Evolutionary conservation across 805 yeast species (phyloP), one percentile per base, ranked within the genome.

Genomic region (Candida insectalens): DNA sequence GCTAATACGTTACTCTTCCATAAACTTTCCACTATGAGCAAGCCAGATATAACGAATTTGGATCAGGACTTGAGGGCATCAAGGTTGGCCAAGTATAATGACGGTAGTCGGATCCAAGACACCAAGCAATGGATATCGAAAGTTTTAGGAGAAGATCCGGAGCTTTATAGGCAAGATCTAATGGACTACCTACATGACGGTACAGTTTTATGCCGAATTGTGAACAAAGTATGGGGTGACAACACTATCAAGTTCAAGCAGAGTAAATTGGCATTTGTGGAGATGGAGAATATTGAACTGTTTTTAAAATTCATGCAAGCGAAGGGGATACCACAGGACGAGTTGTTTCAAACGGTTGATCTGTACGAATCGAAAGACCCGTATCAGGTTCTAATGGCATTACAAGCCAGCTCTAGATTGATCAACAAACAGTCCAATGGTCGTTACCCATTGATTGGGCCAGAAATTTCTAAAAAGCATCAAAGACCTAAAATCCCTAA

Each of bases 281-380:
- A 77, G 56, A 84, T 84, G 95, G 95, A 84, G 49, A 83, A 83
- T 47, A 83, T 84, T 22, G 74, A 84, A 32, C 71, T 72, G 42
- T 84, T 84, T 47, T 58, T 84, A 25, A 57, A 64, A 5, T 73
- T 77, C 35, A 75, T 85, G 32, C 71, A 76, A 41, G 34, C 50
- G 4, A 62, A 75, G 34, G 89, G 89, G 2, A 76, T 84, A 3
- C 83, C 87, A 5, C 80, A 81, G 43, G 87, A 82, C 49, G 95
- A 84, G 51, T 57, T 81, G 32, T 84, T 84, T 51, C 87, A 80
- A 44, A 84, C 94, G 3, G 59, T 69, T 5, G 95, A 84, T 51
- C 61, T 84, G 37, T 84, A 62, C 43, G 95, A 84, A 50, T 55
- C 59, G 19, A 68, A 72, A 43, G 94, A 84, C 50, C 85, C 89